Base-by-base conservation (phyloP, 257 asterid genomes). In the Solanum chaucha region DNA sequence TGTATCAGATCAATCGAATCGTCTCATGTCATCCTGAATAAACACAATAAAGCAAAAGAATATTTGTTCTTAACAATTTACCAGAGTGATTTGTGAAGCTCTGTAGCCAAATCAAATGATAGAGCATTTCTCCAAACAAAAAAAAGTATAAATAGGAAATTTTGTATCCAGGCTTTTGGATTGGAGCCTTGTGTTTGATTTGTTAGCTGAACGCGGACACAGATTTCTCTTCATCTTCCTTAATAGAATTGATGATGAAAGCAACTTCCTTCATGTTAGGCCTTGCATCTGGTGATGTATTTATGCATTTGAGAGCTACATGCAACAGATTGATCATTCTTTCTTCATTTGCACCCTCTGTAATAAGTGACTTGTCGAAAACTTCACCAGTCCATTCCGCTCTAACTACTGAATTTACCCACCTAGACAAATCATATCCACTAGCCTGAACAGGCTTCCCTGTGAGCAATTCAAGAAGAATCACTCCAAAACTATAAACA, bases 351-450 rank as follows among this genome's bases (percentile, higher is more conserved):
- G 93, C 92, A 34, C 95, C 95, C 38, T 91, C 94, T 5, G 90
- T 78, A 46, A 92, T 87, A 28, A 95, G 90, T 4, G 87, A 81
- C 83, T 90, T 88, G 71, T 95, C 98, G 44, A 95, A 94, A 38
- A 95, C 97, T 82, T 95, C 95, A 9, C 89, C 94, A 1, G 95
- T 93, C 98, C 98, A 94, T 83, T 95, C 96, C 87, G 94, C 98
- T 68, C 94, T 87, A 36, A 93, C 93, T 5, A 95, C 92, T 10
- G 94, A 90, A 77, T 91, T 88, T 74, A 95, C 98, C 98, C 98
- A 95, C 82, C 87, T 84, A 5, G 93, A 93, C 7, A 95, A 92
- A 74, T 95, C 97, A 28, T 86, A 86, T 30, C 93, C 94, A 64
- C 88, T 86, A 86, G 90, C 92, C 65, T 93, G 93, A 59, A 94